A percentile compares a stretch with the other conserved stretches of the same genome.
Conservation (phyloP, 176 grass and related monocot genomes). For the Oryza coarctata region DNA sequence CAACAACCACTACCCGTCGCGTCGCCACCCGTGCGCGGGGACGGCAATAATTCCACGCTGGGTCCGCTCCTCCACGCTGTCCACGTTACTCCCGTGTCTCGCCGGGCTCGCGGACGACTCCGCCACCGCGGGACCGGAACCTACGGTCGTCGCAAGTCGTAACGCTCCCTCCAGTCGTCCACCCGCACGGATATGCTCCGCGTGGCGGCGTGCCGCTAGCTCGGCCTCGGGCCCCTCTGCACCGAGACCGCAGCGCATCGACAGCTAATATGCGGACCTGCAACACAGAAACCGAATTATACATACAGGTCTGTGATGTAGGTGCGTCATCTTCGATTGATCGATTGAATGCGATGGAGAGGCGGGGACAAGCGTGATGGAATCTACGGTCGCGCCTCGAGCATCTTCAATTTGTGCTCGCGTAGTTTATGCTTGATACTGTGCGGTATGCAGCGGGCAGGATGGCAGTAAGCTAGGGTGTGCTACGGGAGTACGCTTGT, state of each 20-base stretch:
- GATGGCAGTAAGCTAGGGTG: no score
- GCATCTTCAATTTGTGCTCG: not conserved
- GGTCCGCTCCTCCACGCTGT: constrained; percentile 15
- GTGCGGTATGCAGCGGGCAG: no score
- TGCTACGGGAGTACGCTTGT: no score
- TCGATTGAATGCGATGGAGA: not conserved
- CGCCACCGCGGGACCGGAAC: not conserved
- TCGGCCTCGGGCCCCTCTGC: not conserved
- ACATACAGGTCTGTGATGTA: no score
- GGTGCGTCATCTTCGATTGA: not conserved
- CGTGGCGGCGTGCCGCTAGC: not conserved
- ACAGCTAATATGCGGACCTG: no score
- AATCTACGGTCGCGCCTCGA: not conserved
- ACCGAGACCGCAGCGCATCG: no score
- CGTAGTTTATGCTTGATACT: not conserved
- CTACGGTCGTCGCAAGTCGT: not conserved
- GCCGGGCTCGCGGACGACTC: not conserved
- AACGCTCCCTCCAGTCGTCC: not conserved
- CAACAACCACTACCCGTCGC: not conserved
- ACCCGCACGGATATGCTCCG: constrained; percentile 31
- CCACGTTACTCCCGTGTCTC: not conserved
- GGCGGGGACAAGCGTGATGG: not conserved
- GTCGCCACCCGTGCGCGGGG: constrained; percentile 9
- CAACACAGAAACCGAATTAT: no score
- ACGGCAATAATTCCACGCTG: constrained; percentile 39